Conservation (phyloP, 257 asterid species). For the Fraxinus pennsylvanica region DNA sequence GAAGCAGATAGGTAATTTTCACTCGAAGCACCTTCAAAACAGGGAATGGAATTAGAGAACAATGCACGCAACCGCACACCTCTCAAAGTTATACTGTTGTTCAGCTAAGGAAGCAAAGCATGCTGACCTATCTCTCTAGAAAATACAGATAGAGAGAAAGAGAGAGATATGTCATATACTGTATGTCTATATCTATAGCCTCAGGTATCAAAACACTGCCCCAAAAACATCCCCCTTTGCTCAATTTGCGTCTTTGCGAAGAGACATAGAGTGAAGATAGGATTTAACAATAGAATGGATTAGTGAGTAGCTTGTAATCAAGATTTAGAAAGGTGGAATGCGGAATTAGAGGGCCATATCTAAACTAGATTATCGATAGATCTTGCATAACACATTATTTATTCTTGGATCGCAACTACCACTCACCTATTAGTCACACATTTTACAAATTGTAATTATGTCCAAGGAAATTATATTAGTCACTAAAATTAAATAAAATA, state of each 20-base stretch:
- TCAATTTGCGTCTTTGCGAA: neutral
- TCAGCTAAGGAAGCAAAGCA: slow-evolving; percentile 52
- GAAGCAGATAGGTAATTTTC: slow-evolving; percentile 36
- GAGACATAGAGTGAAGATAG: slow-evolving; percentile 24
- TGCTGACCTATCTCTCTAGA: slow-evolving; percentile 36
- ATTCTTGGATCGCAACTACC: too few relatives aligned
- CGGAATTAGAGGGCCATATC: too few relatives aligned
- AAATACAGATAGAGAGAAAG: slow-evolving; percentile 16
- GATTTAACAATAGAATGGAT: slow-evolving; percentile 18
- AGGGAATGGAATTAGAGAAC: slow-evolving; percentile 30
- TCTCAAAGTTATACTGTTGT: slow-evolving; percentile 25
- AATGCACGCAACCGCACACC: slow-evolving; percentile 43
- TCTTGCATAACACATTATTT: too few relatives aligned
- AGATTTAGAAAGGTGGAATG: neutral
- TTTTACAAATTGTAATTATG: too few relatives aligned
- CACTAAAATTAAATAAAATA: too few relatives aligned
- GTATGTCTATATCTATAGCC: too few relatives aligned
- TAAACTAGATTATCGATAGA: too few relatives aligned
- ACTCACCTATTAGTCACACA: too few relatives aligned
- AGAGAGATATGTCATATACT: neutral
- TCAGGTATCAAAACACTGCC: slow-evolving; percentile 29
- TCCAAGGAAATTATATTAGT: too few relatives aligned
- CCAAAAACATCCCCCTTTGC: slow-evolving; percentile 29
- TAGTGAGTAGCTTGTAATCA: slow-evolving; percentile 20
- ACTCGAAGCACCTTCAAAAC: neutral